Evolutionary conservation across 2,329 filamentous ascomycete species (phyloP).

Genomic region (Rhynchosporium agropyri): DNA sequence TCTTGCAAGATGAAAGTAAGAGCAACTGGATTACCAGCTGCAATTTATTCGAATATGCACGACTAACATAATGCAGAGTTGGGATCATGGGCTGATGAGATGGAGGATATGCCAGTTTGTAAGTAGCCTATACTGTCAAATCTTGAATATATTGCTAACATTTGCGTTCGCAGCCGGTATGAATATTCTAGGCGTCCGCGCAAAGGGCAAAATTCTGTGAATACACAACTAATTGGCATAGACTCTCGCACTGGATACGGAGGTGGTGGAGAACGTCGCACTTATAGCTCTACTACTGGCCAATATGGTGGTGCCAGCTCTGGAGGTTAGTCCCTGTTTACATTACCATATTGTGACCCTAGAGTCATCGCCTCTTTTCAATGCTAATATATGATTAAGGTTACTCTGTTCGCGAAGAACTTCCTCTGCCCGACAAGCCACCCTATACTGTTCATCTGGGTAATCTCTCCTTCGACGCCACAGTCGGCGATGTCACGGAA

Average conservation of each 20-base stretch:
- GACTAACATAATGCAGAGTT: constrained; percentile 54
- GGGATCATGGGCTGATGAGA: constrained; percentile 98
- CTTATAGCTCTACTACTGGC: constrained; percentile 41
- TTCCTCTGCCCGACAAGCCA: constrained; percentile 87
- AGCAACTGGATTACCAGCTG: constrained; percentile 38
- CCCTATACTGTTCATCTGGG: constrained; percentile 95
- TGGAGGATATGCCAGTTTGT: constrained; percentile 69
- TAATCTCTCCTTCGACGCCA: constrained; percentile 95
- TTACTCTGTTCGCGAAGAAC: constrained; percentile 70
- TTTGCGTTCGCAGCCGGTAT: constrained; percentile 40
- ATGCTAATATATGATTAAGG: constrained; percentile 45
- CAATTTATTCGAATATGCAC: constrained; percentile 47
- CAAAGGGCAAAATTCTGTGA: background rate
- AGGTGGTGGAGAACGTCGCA: constrained; percentile 37
- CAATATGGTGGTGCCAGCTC: constrained; percentile 39
- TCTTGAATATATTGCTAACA: constrained; percentile 35
- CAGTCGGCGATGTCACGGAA: constrained; percentile 76
- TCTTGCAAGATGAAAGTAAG: constrained; percentile 90
- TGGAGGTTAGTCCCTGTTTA: constrained; percentile 37
- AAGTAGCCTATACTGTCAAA: constrained; percentile 28
- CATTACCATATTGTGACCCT: background rate
- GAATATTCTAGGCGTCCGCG: constrained; percentile 21
- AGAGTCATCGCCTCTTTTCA: background rate
- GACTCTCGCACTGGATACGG: constrained; percentile 43
- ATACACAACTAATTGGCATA: constrained; percentile 22